These are phyloP conservation scores for Pleurotus pulmonarius DNA, from an alignment of 768 basidiomycete species.

Conservation along the genomic window DNA sequence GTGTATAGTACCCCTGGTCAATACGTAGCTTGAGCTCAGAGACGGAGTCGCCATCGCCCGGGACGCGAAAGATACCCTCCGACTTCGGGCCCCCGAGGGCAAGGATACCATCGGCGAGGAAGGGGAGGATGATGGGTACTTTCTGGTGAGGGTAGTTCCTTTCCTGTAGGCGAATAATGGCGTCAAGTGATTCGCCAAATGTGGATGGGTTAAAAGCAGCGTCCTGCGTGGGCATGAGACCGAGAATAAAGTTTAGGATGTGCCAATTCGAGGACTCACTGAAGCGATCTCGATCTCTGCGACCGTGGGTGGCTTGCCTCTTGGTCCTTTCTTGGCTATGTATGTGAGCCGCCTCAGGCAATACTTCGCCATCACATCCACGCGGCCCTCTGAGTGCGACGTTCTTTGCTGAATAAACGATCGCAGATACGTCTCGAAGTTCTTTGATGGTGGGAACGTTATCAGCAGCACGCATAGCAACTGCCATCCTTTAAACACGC, in stretches of 20 bases:
- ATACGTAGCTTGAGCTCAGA: constrained; percentile 87
- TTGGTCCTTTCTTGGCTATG: constrained; percentile 80
- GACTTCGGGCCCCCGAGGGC: constrained; percentile 80
- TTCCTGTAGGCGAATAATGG: constrained; percentile 79
- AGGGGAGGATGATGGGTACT: constrained; percentile 91
- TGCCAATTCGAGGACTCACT: constrained; percentile 32
- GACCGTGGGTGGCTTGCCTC: constrained; percentile 77
- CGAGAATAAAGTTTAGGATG: neutral
- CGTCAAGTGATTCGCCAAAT: constrained; percentile 87
- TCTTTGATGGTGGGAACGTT: constrained; percentile 91
- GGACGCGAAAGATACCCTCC: constrained; percentile 92
- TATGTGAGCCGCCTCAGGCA: constrained; percentile 74
- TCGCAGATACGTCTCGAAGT: constrained; percentile 82
- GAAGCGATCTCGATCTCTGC: constrained; percentile 92
- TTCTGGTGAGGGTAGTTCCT: constrained; percentile 81
- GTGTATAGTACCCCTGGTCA: constrained; percentile 86
- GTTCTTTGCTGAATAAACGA: constrained; percentile 75
- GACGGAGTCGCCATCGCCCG: constrained; percentile 86
- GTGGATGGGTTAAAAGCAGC: constrained; percentile 95
- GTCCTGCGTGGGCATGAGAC: constrained; percentile 44
- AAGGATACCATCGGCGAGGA: constrained; percentile 89
- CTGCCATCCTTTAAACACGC: constrained; percentile 91
- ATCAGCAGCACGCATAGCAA: constrained; percentile 86
- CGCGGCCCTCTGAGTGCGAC: constrained; percentile 64
- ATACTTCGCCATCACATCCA: constrained; percentile 90